Base-by-base conservation (phyloP, 768 basidiomycete genomes). In the Boletus patriciae region DNA sequence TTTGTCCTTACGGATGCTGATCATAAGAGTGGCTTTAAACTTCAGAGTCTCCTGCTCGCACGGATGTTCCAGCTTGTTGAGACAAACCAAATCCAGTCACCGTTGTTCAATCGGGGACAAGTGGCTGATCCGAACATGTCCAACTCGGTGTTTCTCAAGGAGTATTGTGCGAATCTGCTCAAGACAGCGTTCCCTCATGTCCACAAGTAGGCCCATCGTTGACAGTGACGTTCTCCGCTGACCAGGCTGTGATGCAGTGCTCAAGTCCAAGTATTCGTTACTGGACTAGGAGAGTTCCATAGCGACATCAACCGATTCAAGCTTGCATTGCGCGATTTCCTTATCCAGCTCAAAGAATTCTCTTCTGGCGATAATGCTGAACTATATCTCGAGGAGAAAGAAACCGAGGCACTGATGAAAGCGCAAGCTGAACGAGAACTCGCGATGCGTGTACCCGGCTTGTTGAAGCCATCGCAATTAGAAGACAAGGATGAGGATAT, bases 1-100 rank as follows among this genome's bases (percentile, higher is more conserved):
- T 98, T 92, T 64, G 96, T 98, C 41, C 80, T 99, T 44, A 98
- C 95, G 31, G 96, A 99, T 70, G 87, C 95, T 6, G 96, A 98
- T 73, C 96, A 99, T 80, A 98, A 98, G 85, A 94, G 92, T 66
- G 95, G 96, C 27, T 97, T 98, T 81, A 98, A 97, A 74, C 80
- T 94, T 57, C 95, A 98, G 74, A 91, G 90, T 64, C 77, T 92
- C 63, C 80, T 98, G n/a, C 85, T 99, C 44, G 90, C 93, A 18
- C 84, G 92, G 33, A 83, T 99, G 78, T 95, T 97, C 83, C 88
- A 92, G 70, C 83, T 98, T 25, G 91, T 96, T 37, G 90, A 95
- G 72, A 81, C 80, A 46, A 87, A 88, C 67, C 74, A 81, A 57
- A 88, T 98, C 66, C 84, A 86, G 59, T 84, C 88, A 2, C 92